Base-by-base conservation (phyloP, 116 monocot species). In the Trichopus zeylanicus region DNA sequence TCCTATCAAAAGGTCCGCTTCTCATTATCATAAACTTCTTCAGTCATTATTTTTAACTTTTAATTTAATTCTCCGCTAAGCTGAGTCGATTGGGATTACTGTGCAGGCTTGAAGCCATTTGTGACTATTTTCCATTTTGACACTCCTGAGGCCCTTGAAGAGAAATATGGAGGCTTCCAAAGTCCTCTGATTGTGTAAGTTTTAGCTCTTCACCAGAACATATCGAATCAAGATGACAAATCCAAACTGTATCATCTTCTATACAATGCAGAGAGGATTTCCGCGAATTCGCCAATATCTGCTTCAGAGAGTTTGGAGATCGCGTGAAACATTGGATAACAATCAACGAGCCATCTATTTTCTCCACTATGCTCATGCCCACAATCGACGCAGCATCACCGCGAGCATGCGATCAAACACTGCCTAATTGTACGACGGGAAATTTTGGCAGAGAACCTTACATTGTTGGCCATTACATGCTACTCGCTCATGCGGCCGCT, bases 61-160 rank as follows among this genome's bases (percentile, higher is more conserved):
- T n/a, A n/a, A n/a, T n/a, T n/a, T n/a, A n/a, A n/a, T n/a, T n/a
- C n/a, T n/a, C n/a, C n/a, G n/a, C n/a, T n/a, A n/a, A n/a, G n/a
- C n/a, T n/a, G n/a, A n/a, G n/a, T n/a, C n/a, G n/a, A n/a, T 49
- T 37, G 37, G 37, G 8, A 11, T 12, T 19, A 4, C 39, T 6
- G 0, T 59, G 29, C 70, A 76, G 76, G 78, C 15, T 23, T 79
- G 53, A 22, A 61, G 33, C 78, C 78, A 7, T 79, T 79, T 12
- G 78, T 31, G 13, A 79, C 78, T 26, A 55, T 79, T 24, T 65
- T 69, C 42, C 78, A 79, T 48, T 79, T 34, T 35, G 78, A 79
- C 47, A 56, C 65, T 32, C 78, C 78, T 11, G 73, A 78, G 69
- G 68, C 33, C 1, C 52, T 78, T 29, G 80, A 80, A 29, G 72